Base-by-base conservation (phyloP, 1,284 basidiomycete species). In the Fomitopsis schrenkii region DNA sequence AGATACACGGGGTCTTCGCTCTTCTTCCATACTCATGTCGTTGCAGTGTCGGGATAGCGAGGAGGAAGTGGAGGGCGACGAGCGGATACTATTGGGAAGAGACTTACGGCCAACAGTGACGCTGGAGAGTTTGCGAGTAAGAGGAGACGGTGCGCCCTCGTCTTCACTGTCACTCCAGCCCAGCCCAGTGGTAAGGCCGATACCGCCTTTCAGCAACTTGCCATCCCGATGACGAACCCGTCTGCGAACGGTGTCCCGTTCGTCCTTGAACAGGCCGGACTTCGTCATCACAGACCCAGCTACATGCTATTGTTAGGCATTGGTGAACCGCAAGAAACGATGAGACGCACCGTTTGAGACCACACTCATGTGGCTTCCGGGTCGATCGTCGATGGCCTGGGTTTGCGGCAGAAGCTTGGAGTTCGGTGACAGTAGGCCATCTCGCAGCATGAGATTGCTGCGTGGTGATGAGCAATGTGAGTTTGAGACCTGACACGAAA, bases 151-250 rank as follows among this genome's bases (percentile, higher is more conserved):
- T 0, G 90, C 89, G 62, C 90, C 87, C 76, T 93, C 91, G 71
- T 93, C 91, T 76, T 93, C 90, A 64, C 87, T 88, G 71, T 59
- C 90, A 67, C 88, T 90, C 90, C 90, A 92, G 0, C 90, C 90
- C 12, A 92, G 75, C 0, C 90, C 90, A 3, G 90, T 92, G 6
- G 90, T 92, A 53, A 92, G 72, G 0, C 90, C 90, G 58, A 92
- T 82, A 3, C 90, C 90, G 1, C 87, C 88, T 36, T 78, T 74
- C 50, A 91, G 75, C 12, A 85, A 66, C 44, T 74, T 77, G 0
- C 88, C 88, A 68, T 92, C 89, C 3, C 89, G 83, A 72, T 92
- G 90, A 17, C 90, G 77, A 3, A 80, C 77, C 30, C 87, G 76
- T 26, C 90, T 77, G 64, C 76, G 77, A 1, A 78, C 78, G 0